Conservation (phyloP, 495 filamentous ascomycete genomes). For the Penicillium crystallinum region DNA sequence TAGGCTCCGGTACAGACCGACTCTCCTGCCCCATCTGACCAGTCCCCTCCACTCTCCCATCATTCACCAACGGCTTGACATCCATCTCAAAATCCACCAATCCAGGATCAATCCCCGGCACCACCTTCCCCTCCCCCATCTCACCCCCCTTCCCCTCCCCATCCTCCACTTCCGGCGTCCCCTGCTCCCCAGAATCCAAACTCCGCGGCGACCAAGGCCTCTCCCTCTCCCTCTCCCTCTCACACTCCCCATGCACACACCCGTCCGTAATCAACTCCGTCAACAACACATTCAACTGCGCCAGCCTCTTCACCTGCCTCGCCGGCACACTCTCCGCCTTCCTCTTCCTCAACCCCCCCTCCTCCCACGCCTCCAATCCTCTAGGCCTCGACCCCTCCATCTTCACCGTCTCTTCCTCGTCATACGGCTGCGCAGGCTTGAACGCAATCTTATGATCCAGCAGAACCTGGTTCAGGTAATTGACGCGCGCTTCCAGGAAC, state of each 20-base stretch:
- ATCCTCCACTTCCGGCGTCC: too few species aligned
- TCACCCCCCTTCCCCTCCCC: not conserved
- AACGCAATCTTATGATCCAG: conserved; percentile 61
- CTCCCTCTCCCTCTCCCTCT: not conserved
- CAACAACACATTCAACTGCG: conserved; percentile 1
- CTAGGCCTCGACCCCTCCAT: conserved; percentile 7
- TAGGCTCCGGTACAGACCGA: not conserved
- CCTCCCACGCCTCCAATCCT: not conserved
- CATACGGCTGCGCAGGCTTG: conserved; percentile 66
- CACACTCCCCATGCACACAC: not conserved
- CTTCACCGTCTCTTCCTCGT: conserved; percentile 43
- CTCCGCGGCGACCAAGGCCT: not conserved
- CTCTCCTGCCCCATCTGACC: too few species aligned
- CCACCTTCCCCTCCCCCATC: not conserved
- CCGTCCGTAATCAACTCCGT: conserved; percentile 1
- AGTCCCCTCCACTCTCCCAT: not conserved
- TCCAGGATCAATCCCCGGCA: not conserved
- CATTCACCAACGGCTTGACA: not conserved
- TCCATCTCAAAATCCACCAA: not conserved
- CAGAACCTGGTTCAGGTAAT: conserved; percentile 71
- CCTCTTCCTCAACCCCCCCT: not conserved
- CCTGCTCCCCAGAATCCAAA: conserved; percentile 1
- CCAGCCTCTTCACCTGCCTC: conserved; percentile 1
- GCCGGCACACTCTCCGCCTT: not conserved
- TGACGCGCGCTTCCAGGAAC: conserved; percentile 79